Evolutionary conservation across 2,329 filamentous ascomycete species (phyloP), one percentile per base, ranked within the genome.

Genomic region (Nemania sp.): DNA sequence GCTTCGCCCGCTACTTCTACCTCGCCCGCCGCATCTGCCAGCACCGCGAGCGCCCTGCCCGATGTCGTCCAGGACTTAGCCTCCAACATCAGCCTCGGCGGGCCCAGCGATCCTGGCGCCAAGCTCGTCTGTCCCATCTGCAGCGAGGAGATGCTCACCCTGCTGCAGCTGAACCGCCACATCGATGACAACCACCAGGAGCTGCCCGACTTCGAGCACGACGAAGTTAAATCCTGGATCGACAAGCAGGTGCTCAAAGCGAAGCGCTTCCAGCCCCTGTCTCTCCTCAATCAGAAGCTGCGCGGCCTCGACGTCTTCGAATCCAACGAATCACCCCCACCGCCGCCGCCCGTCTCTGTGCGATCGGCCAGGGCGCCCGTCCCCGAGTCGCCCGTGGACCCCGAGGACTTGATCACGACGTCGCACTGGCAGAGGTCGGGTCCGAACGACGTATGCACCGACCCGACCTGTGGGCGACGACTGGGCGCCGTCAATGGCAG

Each of bases 141-240:
- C 73, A 91, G 86, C 64, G 95, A 97, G 75, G 92, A 97, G 73
- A 99, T 99, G 94, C 80, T 97, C 67, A 97, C 94, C 12, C 76
- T 99, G 43, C 77, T 99, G 33, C 94, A 99, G 75, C 77, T 99
- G 34, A 97, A 99, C 70, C 85, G 86, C 64, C 82, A 85, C 62
- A 82, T 97, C 67, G 92, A 97, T 75, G 92, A 97, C 70, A 85
- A 79, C 59, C 92, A 97, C 74, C 89, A 92, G 70, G 92, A 96
- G 67, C 82, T 97, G 12, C 89, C 95, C 68, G 89, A 90, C 60
- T 82, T 91, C 56, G 87, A 91, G 68, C 92, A 96, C 69, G 90
- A 96, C 72, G 91, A 97, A 73, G 91, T 96, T 64, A 95, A 95
- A 76, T 93, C 91, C 34, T 97, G 92, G 92, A 96, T 97, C 74